Conservation (phyloP, 1,284 basidiomycete species). For the Cutaneotrichosporon sp. region DNA sequence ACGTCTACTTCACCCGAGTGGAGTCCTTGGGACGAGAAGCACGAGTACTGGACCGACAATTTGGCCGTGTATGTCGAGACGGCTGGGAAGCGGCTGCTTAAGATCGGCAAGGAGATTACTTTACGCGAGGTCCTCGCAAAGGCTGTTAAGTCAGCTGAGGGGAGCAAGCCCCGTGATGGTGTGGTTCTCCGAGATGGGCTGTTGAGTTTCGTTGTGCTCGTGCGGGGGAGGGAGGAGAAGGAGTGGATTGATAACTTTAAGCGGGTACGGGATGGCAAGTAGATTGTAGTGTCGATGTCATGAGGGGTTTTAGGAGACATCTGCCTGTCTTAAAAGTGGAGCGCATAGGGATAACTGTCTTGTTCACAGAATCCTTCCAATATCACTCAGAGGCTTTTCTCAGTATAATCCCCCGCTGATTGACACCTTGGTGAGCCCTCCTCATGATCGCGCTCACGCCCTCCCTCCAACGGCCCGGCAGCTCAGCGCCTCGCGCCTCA, state of each 20-base stretch:
- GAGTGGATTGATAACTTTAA: conserved; percentile 92
- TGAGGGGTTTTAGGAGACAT: too few species aligned
- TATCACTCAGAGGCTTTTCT: too few species aligned
- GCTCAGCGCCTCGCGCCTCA: too few species aligned
- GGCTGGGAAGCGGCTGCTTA: conserved; percentile 69
- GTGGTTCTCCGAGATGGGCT: conserved; percentile 82
- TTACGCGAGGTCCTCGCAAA: conserved; percentile 69
- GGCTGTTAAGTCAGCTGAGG: conserved; percentile 58
- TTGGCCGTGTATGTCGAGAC: conserved; percentile 84
- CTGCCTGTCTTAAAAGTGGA: too few species aligned
- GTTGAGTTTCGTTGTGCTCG: conserved; percentile 78
- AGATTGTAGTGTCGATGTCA: not conserved
- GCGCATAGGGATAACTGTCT: too few species aligned
- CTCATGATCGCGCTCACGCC: too few species aligned
- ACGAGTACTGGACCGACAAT: conserved; percentile 68
- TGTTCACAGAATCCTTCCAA: too few species aligned
- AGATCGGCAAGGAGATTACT: conserved; percentile 84
- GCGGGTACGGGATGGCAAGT: conserved; percentile 31
- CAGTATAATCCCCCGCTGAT: too few species aligned
- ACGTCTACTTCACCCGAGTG: conserved; percentile 46
- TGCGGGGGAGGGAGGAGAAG: conserved; percentile 76
- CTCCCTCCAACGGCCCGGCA: too few species aligned
- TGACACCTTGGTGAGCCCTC: too few species aligned
- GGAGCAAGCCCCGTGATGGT: conserved; percentile 66
- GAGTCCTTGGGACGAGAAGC: conserved; percentile 72